phyloP scores from a whole-genome alignment of 2,329 filamentous ascomycete genomes.

The Trichoderma atrobrunneum region DNA sequence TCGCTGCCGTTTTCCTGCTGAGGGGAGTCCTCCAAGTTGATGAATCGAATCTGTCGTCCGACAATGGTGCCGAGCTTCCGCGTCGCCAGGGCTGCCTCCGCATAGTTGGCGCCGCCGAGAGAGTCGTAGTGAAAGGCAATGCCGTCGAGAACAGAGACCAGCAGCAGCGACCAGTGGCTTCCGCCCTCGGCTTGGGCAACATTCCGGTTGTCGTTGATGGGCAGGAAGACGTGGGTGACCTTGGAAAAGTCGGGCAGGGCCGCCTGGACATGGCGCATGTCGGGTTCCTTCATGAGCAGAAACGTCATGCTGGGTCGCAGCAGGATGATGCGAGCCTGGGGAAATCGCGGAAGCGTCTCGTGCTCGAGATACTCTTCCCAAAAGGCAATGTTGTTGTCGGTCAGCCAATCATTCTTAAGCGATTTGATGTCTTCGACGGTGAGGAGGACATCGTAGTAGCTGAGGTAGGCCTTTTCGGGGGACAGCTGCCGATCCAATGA shows the following conservation, averaged over 20 bases:
- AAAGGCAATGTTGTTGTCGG: constrained; percentile 95
- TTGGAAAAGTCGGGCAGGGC: constrained; percentile 77
- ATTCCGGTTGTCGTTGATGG: constrained; percentile 85
- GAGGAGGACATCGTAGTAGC: constrained; percentile 49
- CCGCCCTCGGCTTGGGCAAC: constrained; percentile 79
- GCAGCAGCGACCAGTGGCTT: constrained; percentile 88
- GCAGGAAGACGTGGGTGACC: constrained; percentile 91
- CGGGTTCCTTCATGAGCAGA: constrained; percentile 74
- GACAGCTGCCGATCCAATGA: constrained; percentile 44
- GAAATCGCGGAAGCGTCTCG: constrained; percentile 77
- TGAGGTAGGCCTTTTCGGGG: constrained; percentile 39
- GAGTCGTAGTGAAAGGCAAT: constrained; percentile 97
- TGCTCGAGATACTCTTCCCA: constrained; percentile 97
- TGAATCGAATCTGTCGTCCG: constrained; percentile 65
- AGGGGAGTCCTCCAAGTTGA: constrained; percentile 79
- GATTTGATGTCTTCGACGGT: constrained; percentile 86
- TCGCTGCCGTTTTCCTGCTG: constrained; percentile 91
- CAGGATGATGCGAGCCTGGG: constrained; percentile 81
- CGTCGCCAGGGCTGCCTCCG: constrained; percentile 68
- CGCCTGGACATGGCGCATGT: constrained; percentile 54
- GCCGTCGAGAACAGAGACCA: constrained; percentile 84
- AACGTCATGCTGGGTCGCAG: constrained; percentile 91
- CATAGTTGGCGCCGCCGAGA: constrained; percentile 69
- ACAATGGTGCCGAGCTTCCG: constrained; percentile 69
- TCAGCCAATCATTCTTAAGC: constrained; percentile 91